Evolutionary conservation across 768 basidiomycete species (phyloP), one percentile per base, ranked within the genome.

Genomic region (Xanthoconium purpureum): DNA sequence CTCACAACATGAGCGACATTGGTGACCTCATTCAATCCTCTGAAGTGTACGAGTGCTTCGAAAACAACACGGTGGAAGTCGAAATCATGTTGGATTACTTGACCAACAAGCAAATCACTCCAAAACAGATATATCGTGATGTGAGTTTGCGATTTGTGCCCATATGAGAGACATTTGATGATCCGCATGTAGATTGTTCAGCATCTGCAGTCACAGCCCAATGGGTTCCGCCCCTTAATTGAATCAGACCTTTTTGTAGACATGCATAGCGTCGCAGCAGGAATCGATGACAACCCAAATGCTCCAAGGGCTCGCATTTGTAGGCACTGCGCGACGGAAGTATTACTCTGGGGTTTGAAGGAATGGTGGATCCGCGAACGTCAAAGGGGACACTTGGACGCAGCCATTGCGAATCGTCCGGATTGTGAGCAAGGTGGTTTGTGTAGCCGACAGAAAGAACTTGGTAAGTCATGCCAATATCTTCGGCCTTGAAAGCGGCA

Each of bases 321-420:
- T 66, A 76, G 90, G 59, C 71, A 82, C 40, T 93, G 90, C 66
- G 87, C 91, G 2, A 77, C 84, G 0, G 89, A 91, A 67, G 79
- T 91, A 3, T 75, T 92, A 17, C 74, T 91, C 3, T 89, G 84
- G 77, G 90, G 90, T 12, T 65, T 92, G 43, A 83, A 79, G 57
- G 88, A 86, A 38, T 93, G 90, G 90, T 92, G 91, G 89, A 73
- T 91, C 35, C 76, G 86, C 48, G 89, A 92, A 70, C 81, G 90
- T 30, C 79, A 77, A 71, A 88, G 84, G 63, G 89, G 86, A 15
- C 78, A 81, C 59, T 68, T 88, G 50, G 84, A 84, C 40, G 78
- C 78, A 45, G 67, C 66, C 43, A 68, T 89, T n/a, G 67, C 78
- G 62, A 78, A 70, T n/a, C 77, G 88, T 38, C 81, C 80, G 33